These are phyloP conservation scores for Rhodotorula sp. DNA, from an alignment of 1,284 basidiomycete genomes.

Conservation along the genomic window DNA sequence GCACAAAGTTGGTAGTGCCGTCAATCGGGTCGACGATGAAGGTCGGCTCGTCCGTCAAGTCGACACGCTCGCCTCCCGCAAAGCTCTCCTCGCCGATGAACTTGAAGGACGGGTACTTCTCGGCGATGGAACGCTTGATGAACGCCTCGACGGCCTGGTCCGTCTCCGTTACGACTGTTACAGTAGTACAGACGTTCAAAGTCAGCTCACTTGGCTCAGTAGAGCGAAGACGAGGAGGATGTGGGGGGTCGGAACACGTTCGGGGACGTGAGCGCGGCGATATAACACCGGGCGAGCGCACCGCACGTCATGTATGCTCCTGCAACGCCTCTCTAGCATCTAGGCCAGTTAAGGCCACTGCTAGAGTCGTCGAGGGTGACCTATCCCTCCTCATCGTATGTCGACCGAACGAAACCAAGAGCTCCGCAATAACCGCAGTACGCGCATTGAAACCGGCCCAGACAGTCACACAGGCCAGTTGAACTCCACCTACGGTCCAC, in stretches of 20 bases:
- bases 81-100: constrained; percentile 84
- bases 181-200: background rate
- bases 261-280: no score
- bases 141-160: constrained; percentile 89
- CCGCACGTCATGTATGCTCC: no score
- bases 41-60: constrained; percentile 79
- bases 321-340: no score
- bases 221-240: background rate
- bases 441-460: no score
- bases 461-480: no score
- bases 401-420: no score
- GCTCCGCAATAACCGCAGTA: no score
- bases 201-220: background rate
- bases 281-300: no score
- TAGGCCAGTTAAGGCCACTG: no score
- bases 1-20: constrained; percentile 92
- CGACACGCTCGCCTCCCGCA: constrained; percentile 65
- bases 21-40: constrained; percentile 90
- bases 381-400: no score
- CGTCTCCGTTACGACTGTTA: constrained; percentile 84
- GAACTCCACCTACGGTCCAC: constrained; percentile 44
- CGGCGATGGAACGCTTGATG: constrained; percentile 65
- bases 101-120: constrained; percentile 25
- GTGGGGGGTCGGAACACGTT: background rate
- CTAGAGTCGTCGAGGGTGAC: no score